A percentile compares a stretch with the other conserved stretches of the same genome.
Conservation (phyloP, 352 stramenopile species). For the Phytophthora aleatoria region DNA sequence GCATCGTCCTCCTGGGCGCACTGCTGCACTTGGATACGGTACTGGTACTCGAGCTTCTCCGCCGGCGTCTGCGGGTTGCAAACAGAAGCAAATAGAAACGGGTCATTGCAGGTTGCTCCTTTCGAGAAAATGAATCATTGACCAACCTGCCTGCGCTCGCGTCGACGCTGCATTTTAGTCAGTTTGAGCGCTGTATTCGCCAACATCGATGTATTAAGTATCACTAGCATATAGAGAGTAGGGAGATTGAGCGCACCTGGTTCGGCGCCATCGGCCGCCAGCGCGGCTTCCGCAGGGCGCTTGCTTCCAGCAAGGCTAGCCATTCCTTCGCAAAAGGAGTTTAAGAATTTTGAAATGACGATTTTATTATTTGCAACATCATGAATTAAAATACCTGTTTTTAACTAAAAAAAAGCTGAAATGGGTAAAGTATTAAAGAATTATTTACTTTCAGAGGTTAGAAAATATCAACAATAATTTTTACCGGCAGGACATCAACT, state of each 20-base stretch:
- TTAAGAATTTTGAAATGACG: too few species aligned
- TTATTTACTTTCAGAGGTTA: too few species aligned
- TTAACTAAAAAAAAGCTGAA: too few species aligned
- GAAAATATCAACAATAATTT: too few species aligned
- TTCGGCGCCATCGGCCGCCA: constrained; percentile 6
- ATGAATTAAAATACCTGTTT: too few species aligned
- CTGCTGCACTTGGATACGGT: constrained; percentile 44
- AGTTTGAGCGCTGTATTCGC: constrained; percentile 22
- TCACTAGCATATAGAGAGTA: background rate
- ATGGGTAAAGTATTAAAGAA: too few species aligned
- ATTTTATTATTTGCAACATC: too few species aligned
- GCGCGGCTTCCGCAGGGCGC: constrained; percentile 24
- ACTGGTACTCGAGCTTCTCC: constrained; percentile 45
- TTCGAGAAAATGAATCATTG: constrained; percentile 2
- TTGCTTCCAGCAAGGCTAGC: constrained; percentile 37
- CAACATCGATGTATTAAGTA: background rate
- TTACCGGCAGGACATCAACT: too few species aligned
- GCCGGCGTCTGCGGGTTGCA: constrained; percentile 43
- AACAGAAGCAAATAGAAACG: background rate
- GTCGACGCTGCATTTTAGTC: constrained; percentile 47
- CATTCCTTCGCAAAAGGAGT: constrained; percentile 33
- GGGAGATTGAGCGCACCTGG: constrained; percentile 19
- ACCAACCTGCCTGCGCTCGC: constrained; percentile 55
- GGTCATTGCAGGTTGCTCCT: background rate
- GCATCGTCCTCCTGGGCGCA: constrained; percentile 53